Percentiles rank a stretch among this genome's conserved stretches.
These are phyloP conservation scores for Zasmidium cellare DNA, from an alignment of 2,329 filamentous ascomycete species.

Conservation along the genomic window DNA sequence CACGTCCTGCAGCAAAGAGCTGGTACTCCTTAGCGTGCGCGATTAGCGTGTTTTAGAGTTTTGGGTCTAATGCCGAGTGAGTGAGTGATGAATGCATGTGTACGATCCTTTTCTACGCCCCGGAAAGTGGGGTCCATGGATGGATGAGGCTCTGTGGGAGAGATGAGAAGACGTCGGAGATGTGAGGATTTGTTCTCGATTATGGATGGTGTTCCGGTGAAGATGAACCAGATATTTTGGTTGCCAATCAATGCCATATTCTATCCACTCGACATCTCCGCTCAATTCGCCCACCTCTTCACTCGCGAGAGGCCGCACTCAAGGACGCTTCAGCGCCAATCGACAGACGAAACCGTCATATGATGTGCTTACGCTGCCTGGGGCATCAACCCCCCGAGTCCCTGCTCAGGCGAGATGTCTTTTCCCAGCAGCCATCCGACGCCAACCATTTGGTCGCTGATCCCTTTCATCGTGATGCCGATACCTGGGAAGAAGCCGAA, in stretches of 20 bases:
- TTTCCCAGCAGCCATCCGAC: slow-evolving; percentile 13
- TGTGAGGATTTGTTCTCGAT: too few relatives aligned
- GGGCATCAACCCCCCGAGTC: slow-evolving; percentile 2
- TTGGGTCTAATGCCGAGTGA: too few relatives aligned
- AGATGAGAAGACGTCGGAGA: too few relatives aligned
- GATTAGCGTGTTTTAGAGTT: neutral
- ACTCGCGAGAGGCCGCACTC: neutral
- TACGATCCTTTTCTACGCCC: neutral
- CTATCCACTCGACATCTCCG: neutral
- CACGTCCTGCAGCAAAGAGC: neutral
- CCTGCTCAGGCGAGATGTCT: slow-evolving; percentile 4
- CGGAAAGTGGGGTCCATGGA: neutral
- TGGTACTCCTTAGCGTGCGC: neutral
- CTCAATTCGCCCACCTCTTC: too few relatives aligned
- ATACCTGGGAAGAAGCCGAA: slow-evolving; percentile 9
- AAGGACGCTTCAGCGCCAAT: neutral
- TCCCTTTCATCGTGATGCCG: slow-evolving; percentile 2
- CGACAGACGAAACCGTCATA: neutral
- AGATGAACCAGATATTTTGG: too few relatives aligned
- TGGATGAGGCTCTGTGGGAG: neutral
- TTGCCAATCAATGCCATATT: too few relatives aligned
- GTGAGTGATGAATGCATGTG: neutral
- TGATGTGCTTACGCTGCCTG: neutral
- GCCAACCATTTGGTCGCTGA: slow-evolving; percentile 10
- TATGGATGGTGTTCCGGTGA: neutral